Evolutionary conservation across 2,329 filamentous ascomycete genomes (phyloP), one percentile per base, ranked within the genome.

Genomic region (Cladosporium austrohemisphaericum): DNA sequence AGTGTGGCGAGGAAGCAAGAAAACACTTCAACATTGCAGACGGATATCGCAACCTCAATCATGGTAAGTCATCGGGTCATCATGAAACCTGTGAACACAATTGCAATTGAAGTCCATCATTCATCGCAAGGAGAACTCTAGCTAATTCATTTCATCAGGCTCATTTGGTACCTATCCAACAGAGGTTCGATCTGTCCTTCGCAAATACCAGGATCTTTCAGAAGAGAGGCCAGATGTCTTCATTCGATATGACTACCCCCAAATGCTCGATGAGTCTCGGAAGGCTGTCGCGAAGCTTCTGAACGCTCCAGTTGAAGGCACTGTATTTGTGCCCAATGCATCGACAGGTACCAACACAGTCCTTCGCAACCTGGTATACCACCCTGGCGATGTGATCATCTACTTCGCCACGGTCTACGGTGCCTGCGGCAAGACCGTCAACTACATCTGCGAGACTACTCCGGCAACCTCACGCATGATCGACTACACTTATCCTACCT

Each of bases 321-420:
- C 87, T 31, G 89, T 95, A 1, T 84, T 94, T 55, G 82, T 95
- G 1, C 73, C 79, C 50, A 96, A 96, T 65, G 88, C 90, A 10
- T 94, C 88, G 0, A 84, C 79, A 0, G 88, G 81, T 19, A 69
- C 90, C 38, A 92, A 93, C 69, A 87, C 83, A 0, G 80, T 95
- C 4, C 76, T 95, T n/a, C 81, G 85, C 33, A 91, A 86, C 63
- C 67, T 96, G 2, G 62, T 65, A 1, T 95, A 84, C 76, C 66
- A 79, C 29, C 65, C 73, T 0, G 84, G 85, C 53, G 91, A 96
- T 63, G 82, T 85, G 54, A 86, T 94, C 54, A 60, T 95, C 36
- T 85, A 83, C 67, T 94, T 95, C 63, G 78, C 77, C 29, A 89
- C 86, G 32, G 78, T 90, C 45, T 95, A 95, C 65, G 83, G 83